Conservation (phyloP, 176 grass and related monocot genomes). For the Musa schizocarpa region DNA sequence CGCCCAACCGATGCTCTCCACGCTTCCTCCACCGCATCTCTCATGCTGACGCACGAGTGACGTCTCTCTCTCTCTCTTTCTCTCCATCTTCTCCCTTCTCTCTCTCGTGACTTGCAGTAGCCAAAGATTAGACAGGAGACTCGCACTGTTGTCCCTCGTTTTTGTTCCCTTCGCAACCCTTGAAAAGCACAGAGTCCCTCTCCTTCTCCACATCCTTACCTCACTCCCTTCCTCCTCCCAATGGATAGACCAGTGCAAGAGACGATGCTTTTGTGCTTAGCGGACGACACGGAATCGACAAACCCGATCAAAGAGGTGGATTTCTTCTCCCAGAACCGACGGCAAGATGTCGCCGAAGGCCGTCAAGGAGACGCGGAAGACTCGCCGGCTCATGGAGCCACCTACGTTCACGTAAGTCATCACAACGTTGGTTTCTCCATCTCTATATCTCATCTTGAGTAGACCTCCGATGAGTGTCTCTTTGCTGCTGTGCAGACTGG, state of each 20-base stretch:
- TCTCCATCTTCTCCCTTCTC: background rate
- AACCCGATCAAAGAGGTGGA: constrained; percentile 41
- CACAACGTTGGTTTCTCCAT: background rate
- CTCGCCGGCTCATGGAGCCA: background rate
- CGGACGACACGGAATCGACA: background rate
- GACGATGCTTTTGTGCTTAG: background rate
- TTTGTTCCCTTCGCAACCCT: background rate
- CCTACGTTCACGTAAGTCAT: constrained; percentile 29
- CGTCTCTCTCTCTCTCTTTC: background rate
- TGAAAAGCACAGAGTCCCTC: background rate
- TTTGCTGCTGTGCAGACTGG: background rate
- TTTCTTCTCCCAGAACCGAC: constrained; percentile 26
- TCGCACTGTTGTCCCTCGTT: background rate
- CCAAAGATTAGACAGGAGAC: no score
- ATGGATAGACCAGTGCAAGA: background rate
- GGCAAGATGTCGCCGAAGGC: background rate
- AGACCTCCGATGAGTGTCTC: background rate
- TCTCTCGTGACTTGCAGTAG: no score
- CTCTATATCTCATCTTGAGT: background rate
- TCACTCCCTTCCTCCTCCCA: background rate
- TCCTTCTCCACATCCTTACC: background rate
- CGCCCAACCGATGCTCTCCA: no score
- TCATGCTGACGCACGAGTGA: background rate
- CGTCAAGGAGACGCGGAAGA: background rate
- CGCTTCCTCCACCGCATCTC: background rate